Base-by-base conservation (phyloP, 169 alveolate species). In the Plasmodium gonderi region DNA sequence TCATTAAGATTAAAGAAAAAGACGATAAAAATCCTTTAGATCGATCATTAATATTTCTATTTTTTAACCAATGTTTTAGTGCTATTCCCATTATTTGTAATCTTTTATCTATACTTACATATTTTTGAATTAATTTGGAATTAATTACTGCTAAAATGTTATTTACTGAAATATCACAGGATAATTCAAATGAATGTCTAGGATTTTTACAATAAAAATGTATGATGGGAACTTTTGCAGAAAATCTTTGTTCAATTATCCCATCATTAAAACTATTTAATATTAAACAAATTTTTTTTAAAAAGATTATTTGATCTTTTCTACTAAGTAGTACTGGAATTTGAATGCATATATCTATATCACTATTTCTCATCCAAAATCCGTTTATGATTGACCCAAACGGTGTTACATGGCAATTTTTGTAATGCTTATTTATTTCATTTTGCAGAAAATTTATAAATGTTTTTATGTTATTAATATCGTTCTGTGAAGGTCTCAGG, bases 11-110 rank as follows among this genome's bases (percentile, higher is more conserved):
- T 36, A 96, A 81, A 4, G 98, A 97, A 91, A 96, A 96, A 7
- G 98, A 95, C 7, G 97, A 94, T 51, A 96, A 67, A 67, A 97
- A 94, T 45, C 98, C 98, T 68, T 94, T 91, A 6, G 96, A 95
- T 42, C 97, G 51, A 91, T 96, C 96, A 78, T 96, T 96, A 4
- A 96, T 80, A 67, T 94, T 96, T 83, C 95, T 95, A 23, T 45
- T 44, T 75, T 95, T 92, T 20, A 98, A 97, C 98, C 98, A 96
- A 33, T 79, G 42, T 93, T 96, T 96, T 29, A 96, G 89, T 0
- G 95, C 97, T 74, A 96, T 91, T 17, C 95, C 96, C 85, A 96
- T 68, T 47, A 69, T 45, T 72, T 92, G 93, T 12, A 96, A 96
- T 91, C 98, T 95, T 72, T 83, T 93, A 79, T 96, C 98, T 80